Conservation (phyloP, 2,329 filamentous ascomycete species). For the Beauveria asiatica region DNA sequence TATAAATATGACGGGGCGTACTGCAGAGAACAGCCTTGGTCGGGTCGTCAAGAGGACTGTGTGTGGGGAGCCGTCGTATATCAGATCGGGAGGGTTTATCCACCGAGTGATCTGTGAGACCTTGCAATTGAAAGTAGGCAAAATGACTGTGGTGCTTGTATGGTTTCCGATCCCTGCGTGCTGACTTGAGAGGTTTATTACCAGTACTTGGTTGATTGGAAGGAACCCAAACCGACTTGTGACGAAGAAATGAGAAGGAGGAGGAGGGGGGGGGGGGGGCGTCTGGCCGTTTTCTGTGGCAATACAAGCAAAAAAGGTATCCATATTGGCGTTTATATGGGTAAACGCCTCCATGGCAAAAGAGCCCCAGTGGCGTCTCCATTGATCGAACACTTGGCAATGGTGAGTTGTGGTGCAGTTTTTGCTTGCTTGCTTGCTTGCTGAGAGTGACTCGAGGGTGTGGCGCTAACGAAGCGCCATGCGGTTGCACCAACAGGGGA, state of each 20-base stretch:
- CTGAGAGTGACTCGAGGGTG: not conserved
- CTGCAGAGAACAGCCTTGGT: not conserved
- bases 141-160: not conserved
- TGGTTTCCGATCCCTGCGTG: not conserved
- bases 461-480: not conserved
- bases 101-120: slow-evolving; percentile 7
- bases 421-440: too few relatives aligned
- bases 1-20: slow-evolving; percentile 6
- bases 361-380: slow-evolving; percentile 10
- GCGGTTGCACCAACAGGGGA: not conserved
- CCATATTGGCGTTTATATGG: slow-evolving; percentile 9
- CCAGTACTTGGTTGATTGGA: not conserved
- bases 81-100: slow-evolving; percentile 9
- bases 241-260: slow-evolving; percentile 9
- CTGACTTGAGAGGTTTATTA: not conserved
- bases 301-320: not conserved
- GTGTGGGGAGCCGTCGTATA: slow-evolving; percentile 4
- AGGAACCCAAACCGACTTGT: slow-evolving; percentile 5
- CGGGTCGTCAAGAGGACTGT: not conserved
- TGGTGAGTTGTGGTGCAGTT: not conserved
- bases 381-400: slow-evolving; percentile 8
- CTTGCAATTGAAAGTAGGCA: not conserved
- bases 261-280: not conserved
- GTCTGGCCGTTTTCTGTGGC: slow-evolving; percentile 7
- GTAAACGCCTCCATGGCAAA: slow-evolving; percentile 5